Evolutionary conservation across 345 rosid species (phyloP), one percentile per base, ranked within the genome.

Genomic region (Firmiana major): DNA sequence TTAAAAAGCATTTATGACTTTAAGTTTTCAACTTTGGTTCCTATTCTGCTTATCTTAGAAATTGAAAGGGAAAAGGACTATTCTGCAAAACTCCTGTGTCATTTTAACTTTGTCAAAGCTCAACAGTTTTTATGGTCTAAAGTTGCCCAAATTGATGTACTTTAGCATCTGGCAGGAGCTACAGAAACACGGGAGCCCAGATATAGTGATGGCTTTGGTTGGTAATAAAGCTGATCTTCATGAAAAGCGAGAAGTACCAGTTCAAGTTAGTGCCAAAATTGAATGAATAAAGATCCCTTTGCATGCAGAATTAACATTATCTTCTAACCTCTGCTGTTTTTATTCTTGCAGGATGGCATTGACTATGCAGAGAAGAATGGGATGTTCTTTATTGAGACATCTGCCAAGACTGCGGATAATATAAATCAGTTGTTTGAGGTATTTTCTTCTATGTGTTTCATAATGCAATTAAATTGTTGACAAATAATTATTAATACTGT

Each of bases 371-470:
- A 94, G 93, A 92, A 91, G 84, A 94, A 94, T 65, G 90, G 97
- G 26, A 94, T 94, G 97, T 94, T 94, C 89, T 94, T 91, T 75
- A 92, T 94, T 7, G 98, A 94, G 90, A 90, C 97, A 40, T 94
- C 98, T 36, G 98, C 98, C 31, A 94, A 94, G 85, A 94, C 97
- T 73, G 97, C 98, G n/a, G 97, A 92, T 84, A 94, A 94, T 79
- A 92, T 94, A 82, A 91, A 90, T 73, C 89, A 94, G 84, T 89
- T 94, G 69, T 94, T 94, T 81, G 89, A 94, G 98, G 98, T 91
- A 64, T 34, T 76, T 76, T 67, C 26, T n/a, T 55, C 60, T 55
- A 21, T 55, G 21, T 40, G n/a, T 16, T 51, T 16, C 4, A 51
- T 16, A 51, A 6, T 3, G 55, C 55, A 51, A 4, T 51, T 16